Conservation (phyloP, 495 filamentous ascomycete species). For the Cercophora samala region DNA sequence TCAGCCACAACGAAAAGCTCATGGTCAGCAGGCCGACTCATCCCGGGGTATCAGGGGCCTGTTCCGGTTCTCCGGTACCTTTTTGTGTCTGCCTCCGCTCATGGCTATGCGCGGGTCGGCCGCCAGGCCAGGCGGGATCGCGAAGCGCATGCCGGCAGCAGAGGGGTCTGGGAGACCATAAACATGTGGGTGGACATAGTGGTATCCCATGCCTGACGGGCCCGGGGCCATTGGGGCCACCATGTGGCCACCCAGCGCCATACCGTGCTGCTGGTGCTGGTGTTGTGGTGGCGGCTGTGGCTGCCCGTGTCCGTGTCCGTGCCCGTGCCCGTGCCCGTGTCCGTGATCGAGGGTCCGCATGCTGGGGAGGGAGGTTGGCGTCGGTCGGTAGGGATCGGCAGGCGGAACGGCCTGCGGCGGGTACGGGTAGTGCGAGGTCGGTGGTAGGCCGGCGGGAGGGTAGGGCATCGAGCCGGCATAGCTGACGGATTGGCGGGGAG, state of each 20-base stretch:
- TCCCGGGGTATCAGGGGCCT: slow-evolving; percentile 5
- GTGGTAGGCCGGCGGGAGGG: slow-evolving; percentile 47
- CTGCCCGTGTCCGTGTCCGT: slow-evolving; percentile 38
- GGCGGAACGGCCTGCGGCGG: slow-evolving; percentile 32
- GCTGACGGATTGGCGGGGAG: slow-evolving; percentile 47
- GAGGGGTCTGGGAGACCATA: slow-evolving; percentile 33
- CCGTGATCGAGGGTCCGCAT: slow-evolving; percentile 56
- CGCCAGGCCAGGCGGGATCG: slow-evolving; percentile 45
- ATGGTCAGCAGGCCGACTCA: slow-evolving; percentile 22
- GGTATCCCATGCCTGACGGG: slow-evolving; percentile 34
- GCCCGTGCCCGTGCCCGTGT: slow-evolving; percentile 39
- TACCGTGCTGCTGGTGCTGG: slow-evolving; percentile 30
- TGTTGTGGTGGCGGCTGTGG: slow-evolving; percentile 36
- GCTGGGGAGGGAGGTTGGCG: slow-evolving; percentile 60
- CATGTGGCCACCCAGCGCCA: slow-evolving; percentile 38
- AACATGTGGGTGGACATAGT: slow-evolving; percentile 45
- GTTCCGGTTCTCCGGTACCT: slow-evolving; percentile 46
- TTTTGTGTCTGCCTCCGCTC: slow-evolving; percentile 83
- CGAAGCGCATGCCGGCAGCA: slow-evolving; percentile 51
- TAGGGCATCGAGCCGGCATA: slow-evolving; percentile 58
- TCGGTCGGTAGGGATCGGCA: slow-evolving; percentile 33
- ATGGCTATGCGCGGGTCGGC: slow-evolving; percentile 63
- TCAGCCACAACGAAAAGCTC: slow-evolving; percentile 27
- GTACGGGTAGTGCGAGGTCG: slow-evolving; percentile 55
- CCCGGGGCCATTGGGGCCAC: slow-evolving; percentile 33